Evolutionary conservation across 148 eudicot species (phyloP).

Genomic region (Drosera capensis): DNA sequence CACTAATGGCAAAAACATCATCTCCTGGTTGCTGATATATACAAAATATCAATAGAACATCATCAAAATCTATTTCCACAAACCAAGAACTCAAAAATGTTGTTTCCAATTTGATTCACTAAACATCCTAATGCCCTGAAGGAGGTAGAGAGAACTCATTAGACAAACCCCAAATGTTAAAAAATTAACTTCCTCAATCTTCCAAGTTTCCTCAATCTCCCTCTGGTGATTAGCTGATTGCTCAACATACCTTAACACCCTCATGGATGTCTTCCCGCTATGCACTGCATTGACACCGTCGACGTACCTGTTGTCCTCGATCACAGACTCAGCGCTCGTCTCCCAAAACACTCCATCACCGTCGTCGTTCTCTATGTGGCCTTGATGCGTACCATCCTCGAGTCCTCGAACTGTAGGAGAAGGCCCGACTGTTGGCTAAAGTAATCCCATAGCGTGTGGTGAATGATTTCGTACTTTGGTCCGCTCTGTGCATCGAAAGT

Average conservation of each 20-base stretch:
- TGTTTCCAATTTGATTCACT: neutral
- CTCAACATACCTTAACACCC: slow-evolving; percentile 79
- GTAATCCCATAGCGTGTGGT: slow-evolving; percentile 49
- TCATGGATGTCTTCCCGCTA: slow-evolving; percentile 60
- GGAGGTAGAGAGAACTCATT: slow-evolving; percentile 68
- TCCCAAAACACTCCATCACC: slow-evolving; percentile 91
- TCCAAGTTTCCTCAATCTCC: slow-evolving; percentile 81
- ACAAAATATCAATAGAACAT: too few relatives aligned
- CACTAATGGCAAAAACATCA: too few relatives aligned
- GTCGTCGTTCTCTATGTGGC: slow-evolving; percentile 30
- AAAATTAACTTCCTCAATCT: slow-evolving; percentile 83
- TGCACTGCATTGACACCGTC: slow-evolving; percentile 88
- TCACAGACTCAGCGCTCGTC: slow-evolving; percentile 69
- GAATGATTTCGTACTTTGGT: slow-evolving; percentile 31
- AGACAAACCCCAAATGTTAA: slow-evolving; percentile 52
- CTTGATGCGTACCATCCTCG: slow-evolving; percentile 61
- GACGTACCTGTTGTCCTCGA: slow-evolving; percentile 69
- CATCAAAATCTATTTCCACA: too few relatives aligned
- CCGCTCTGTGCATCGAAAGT: slow-evolving; percentile 32
- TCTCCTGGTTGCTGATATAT: too few relatives aligned
- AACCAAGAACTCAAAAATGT: too few relatives aligned
- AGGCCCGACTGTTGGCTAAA: slow-evolving; percentile 60
- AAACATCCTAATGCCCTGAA: slow-evolving; percentile 8
- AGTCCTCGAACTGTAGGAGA: slow-evolving; percentile 55
- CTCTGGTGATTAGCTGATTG: slow-evolving; percentile 84